Percentiles rank a stretch among this genome's conserved stretches.
Conservation (phyloP, 306 rosid species). For the Sphenostylis stenocarpa region DNA sequence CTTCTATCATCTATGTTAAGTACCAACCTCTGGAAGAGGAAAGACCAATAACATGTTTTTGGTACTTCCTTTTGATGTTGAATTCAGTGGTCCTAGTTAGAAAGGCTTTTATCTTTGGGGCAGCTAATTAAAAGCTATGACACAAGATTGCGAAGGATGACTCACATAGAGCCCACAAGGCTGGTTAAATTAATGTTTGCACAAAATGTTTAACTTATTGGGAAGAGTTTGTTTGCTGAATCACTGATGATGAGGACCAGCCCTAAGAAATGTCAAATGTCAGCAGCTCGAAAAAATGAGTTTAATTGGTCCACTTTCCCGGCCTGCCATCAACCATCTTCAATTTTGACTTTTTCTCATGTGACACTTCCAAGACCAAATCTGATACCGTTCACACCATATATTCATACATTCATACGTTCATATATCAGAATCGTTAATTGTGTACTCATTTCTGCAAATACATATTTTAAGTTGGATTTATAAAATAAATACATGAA, state of each 20-base stretch:
- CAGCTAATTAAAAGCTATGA: background rate
- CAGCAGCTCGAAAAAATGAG: slow-evolving; percentile 3
- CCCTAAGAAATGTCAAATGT: background rate
- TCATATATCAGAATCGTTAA: background rate
- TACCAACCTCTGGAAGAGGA: slow-evolving; percentile 7
- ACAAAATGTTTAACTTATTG: slow-evolving; percentile 6
- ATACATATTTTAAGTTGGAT: background rate
- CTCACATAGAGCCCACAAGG: background rate
- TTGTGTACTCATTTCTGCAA: background rate
- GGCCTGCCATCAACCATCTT: slow-evolving; percentile 16
- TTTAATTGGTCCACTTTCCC: slow-evolving; percentile 2
- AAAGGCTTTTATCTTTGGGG: background rate
- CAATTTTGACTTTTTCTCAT: slow-evolving; percentile 17
- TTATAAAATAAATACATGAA: background rate
- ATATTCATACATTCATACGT: background rate
- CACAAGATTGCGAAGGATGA: background rate
- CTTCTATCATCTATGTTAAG: background rate
- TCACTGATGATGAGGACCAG: slow-evolving; percentile 6
- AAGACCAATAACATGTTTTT: background rate
- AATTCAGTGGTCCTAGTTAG: slow-evolving; percentile 3
- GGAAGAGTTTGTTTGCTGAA: background rate
- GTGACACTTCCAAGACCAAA: background rate
- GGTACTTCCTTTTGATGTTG: background rate
- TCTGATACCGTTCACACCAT: slow-evolving; percentile 25
- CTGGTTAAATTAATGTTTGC: background rate